Conservation (phyloP, 1,284 basidiomycete genomes). For the Boletus sp. region DNA sequence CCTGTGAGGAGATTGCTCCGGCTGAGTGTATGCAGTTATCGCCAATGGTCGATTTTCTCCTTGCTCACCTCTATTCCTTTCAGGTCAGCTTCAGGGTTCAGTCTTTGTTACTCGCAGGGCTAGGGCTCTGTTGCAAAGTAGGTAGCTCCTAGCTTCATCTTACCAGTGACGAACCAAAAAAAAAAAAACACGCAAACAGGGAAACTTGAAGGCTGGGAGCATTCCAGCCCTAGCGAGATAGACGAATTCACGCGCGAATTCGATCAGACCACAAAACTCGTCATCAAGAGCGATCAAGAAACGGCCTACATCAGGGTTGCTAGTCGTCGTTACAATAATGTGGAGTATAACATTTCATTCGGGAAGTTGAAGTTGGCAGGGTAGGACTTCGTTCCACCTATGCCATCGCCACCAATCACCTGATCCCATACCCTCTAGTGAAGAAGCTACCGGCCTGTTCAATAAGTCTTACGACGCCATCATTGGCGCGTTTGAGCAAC, state of each 20-base stretch:
- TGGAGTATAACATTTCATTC: neutral
- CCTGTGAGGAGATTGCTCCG: neutral
- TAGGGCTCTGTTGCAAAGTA: neutral
- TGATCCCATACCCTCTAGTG: slow-evolving; percentile 28
- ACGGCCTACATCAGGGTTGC: slow-evolving; percentile 11
- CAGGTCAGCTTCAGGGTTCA: slow-evolving; percentile 1
- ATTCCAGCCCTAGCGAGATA: slow-evolving; percentile 9
- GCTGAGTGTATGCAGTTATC: neutral
- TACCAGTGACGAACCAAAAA: too few relatives aligned
- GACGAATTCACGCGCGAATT: slow-evolving; percentile 17
- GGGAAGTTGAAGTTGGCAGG: slow-evolving; percentile 16
- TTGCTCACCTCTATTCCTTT: neutral
- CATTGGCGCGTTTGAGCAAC: slow-evolving; percentile 32
- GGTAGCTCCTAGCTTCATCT: neutral
- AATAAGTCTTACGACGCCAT: slow-evolving; percentile 31
- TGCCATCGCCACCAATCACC: slow-evolving; percentile 15
- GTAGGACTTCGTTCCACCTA: neutral
- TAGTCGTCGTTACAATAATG: neutral
- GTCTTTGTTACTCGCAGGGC: neutral
- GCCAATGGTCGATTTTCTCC: neutral
- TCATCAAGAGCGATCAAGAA: slow-evolving; percentile 9
- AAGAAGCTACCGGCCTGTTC: slow-evolving; percentile 44
- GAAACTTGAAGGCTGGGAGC: slow-evolving; percentile 15
- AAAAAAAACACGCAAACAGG: neutral
- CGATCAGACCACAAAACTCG: slow-evolving; percentile 6